These are phyloP conservation scores for Vicia sativa DNA, from an alignment of 306 rosid species.

Conservation along the genomic window DNA sequence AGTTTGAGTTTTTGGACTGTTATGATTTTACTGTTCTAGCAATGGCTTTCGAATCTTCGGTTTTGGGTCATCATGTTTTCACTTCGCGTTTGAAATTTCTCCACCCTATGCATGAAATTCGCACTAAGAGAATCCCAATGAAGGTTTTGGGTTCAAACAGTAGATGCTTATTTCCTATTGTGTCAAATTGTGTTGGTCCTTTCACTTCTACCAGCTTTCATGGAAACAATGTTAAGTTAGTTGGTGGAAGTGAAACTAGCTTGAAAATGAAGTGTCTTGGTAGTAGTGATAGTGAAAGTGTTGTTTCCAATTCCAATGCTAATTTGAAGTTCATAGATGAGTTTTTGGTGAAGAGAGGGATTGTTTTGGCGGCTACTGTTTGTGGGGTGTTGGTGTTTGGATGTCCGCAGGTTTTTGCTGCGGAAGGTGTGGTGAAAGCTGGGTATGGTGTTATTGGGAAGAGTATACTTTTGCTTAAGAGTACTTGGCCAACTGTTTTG, in stretches of 20 bases:
- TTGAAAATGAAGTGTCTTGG: conserved; percentile 50
- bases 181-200: conserved; percentile 39
- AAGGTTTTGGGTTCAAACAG: conserved; percentile 36
- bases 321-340: conserved; percentile 46
- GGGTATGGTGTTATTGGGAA: conserved; percentile 74
- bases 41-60: conserved; percentile 49
- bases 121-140: conserved; percentile 39
- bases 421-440: conserved; percentile 67
- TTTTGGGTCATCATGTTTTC: conserved; percentile 40
- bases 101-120: conserved; percentile 25
- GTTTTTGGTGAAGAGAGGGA: conserved; percentile 57
- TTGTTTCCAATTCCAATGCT: conserved; percentile 41
- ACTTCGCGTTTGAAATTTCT: conserved; percentile 34
- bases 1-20: conserved; percentile 36
- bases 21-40: conserved; percentile 36
- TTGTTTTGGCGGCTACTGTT: conserved; percentile 68
- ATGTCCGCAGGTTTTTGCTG: conserved; percentile 64
- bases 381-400: conserved; percentile 69
- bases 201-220: conserved; percentile 33
- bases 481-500: conserved; percentile 80
- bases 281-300: conserved; percentile 38
- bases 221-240: conserved; percentile 19
- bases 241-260: conserved; percentile 44
- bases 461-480: conserved; percentile 69
- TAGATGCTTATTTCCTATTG: conserved; percentile 40